These are phyloP conservation scores for Chlamydomonas sp. DNA, from an alignment of 139 green algal genomes.

Conservation along the genomic window DNA sequence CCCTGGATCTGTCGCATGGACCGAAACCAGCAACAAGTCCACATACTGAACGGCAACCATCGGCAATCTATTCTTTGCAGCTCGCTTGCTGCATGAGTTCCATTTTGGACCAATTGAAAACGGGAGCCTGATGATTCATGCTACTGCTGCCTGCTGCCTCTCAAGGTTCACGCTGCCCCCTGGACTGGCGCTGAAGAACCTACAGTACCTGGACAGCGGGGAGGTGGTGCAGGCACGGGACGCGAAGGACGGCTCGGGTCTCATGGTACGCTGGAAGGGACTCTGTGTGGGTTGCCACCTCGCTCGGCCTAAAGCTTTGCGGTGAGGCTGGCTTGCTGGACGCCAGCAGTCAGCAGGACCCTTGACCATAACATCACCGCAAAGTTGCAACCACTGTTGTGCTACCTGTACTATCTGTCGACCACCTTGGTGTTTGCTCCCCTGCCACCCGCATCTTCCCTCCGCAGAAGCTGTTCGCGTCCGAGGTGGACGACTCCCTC, in stretches of 20 bases:
- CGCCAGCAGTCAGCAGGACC: too few species aligned
- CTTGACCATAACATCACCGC: too few species aligned
- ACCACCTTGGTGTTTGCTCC: too few species aligned
- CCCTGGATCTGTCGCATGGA: background rate
- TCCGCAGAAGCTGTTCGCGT: conserved; percentile 49
- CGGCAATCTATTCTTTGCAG: background rate
- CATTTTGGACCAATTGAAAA: background rate
- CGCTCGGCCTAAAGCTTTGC: too few species aligned
- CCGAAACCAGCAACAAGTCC: background rate
- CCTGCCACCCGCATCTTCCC: too few species aligned
- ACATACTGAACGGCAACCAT: background rate
- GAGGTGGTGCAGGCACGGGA: conserved; percentile 33
- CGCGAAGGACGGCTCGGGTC: conserved; percentile 41
- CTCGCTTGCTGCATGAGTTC: background rate
- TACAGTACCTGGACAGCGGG: conserved; percentile 16
- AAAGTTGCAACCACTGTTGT: too few species aligned
- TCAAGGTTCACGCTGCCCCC: conserved; percentile 36
- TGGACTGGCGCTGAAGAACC: conserved; percentile 27
- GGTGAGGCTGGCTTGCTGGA: too few species aligned
- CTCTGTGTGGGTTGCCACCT: too few species aligned
- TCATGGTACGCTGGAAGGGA: conserved; percentile 19
- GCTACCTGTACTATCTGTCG: too few species aligned
- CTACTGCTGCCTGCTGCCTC: background rate
- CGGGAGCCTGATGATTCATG: too few species aligned
- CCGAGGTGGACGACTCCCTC: conserved; percentile 60